Evolutionary conservation across 768 basidiomycete species (phyloP).

Genomic region (Galerina sulciceps): DNA sequence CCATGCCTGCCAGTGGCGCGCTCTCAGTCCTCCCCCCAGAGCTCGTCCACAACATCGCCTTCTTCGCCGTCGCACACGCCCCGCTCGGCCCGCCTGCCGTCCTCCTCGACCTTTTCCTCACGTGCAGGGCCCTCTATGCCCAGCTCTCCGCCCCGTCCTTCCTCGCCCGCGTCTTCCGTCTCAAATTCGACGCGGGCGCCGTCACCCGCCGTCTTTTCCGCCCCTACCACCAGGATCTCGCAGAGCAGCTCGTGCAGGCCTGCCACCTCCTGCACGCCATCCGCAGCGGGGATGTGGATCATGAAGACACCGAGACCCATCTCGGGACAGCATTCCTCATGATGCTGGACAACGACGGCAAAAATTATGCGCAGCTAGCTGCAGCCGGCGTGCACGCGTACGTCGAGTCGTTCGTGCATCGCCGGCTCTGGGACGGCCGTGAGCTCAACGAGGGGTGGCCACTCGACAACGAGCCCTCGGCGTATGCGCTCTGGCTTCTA

Average conservation of each 20-base stretch:
- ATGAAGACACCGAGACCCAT: slow-evolving; percentile 32
- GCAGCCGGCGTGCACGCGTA: slow-evolving; percentile 52
- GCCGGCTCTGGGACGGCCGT: slow-evolving; percentile 47
- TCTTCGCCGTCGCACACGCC: slow-evolving; percentile 44
- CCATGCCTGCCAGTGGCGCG: slow-evolving; percentile 14
- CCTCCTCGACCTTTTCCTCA: slow-evolving; percentile 52
- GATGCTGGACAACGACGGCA: slow-evolving; percentile 70
- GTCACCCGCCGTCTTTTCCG: slow-evolving; percentile 53
- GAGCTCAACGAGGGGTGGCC: slow-evolving; percentile 57
- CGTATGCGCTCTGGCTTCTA: slow-evolving; percentile 63
- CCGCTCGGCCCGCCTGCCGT: slow-evolving; percentile 50
- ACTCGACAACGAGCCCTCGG: slow-evolving; percentile 47
- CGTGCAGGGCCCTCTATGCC: slow-evolving; percentile 43
- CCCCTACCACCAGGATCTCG: slow-evolving; percentile 31
- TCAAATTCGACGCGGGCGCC: slow-evolving; percentile 60
- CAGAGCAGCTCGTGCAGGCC: slow-evolving; percentile 39
- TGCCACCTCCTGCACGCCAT: slow-evolving; percentile 43
- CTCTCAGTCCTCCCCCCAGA: slow-evolving; percentile 40
- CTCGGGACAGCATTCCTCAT: slow-evolving; percentile 59
- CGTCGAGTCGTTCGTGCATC: slow-evolving; percentile 46
- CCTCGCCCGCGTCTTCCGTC: slow-evolving; percentile 55
- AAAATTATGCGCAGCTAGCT: slow-evolving; percentile 61
- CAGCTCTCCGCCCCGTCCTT: slow-evolving; percentile 42
- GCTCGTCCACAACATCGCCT: slow-evolving; percentile 56
- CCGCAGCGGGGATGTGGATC: slow-evolving; percentile 29